phyloP scores from a whole-genome alignment of 176 grass and related monocot species.

The Dactylis glomerata region DNA sequence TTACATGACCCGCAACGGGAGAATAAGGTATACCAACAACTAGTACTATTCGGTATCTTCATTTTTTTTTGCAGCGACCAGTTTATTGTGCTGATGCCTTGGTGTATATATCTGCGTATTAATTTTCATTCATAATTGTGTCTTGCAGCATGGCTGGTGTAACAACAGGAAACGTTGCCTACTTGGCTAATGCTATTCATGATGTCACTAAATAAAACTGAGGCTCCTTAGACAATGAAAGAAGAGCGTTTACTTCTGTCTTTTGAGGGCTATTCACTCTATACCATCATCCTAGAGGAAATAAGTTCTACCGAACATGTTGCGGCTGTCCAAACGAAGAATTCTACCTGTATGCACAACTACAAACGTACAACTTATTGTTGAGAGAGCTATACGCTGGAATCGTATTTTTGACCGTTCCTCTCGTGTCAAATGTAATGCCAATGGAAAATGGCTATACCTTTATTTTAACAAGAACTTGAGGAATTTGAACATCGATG shows the following conservation, averaged over 20 bases:
- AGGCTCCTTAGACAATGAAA: slow-evolving; percentile 20
- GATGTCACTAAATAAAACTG: slow-evolving; percentile 68
- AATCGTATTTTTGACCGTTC: not conserved
- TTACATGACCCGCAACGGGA: slow-evolving; percentile 95
- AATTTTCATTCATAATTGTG: not conserved
- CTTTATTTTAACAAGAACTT: not conserved
- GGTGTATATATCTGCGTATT: not conserved
- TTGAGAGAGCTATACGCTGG: not conserved
- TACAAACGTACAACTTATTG: not conserved
- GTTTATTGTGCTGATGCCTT: not conserved
- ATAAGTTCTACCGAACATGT: slow-evolving; percentile 17
- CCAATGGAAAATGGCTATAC: not conserved
- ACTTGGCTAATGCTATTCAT: slow-evolving; percentile 90
- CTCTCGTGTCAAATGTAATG: not conserved
- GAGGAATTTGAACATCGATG: not conserved
- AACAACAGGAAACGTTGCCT: slow-evolving; percentile 65
- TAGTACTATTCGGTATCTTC: not conserved
- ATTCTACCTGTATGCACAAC: not conserved
- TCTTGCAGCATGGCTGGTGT: slow-evolving; percentile 91
- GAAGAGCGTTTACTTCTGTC: not conserved
- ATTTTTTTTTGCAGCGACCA: not conserved
- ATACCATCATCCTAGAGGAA: not conserved
- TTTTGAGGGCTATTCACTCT: not conserved
- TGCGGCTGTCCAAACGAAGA: not conserved
- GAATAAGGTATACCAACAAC: slow-evolving; percentile 66